Base-by-base conservation (phyloP, 2,329 filamentous ascomycete genomes). In the Ascochyta clinopodiicola region DNA sequence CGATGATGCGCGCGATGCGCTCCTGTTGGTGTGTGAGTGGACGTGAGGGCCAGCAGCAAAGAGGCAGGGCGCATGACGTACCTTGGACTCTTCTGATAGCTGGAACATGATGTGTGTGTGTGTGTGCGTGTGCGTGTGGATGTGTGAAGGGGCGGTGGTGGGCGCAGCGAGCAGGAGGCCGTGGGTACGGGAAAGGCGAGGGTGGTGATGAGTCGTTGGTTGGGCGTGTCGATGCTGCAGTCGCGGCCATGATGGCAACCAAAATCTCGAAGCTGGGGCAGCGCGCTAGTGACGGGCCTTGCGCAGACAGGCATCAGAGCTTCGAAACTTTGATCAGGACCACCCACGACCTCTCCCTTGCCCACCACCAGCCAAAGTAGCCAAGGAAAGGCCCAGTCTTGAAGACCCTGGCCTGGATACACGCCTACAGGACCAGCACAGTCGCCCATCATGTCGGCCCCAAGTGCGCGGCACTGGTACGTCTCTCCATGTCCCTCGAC, bases 1-100 rank as follows among this genome's bases (percentile, higher is more conserved):
- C 95, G 77, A 99, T 95, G 81, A 98, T 85, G 84, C 93, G 94
- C 73, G 91, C 88, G 80, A 99, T 96, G 84, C 95, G 92, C 88
- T 99, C 95, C 94, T 97, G 70, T 50, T 48, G 27, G 6, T 21
- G 21, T 32, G 62, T 78, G 38, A 77, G 71, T 43, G 45, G 9
- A 25, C 10, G 12, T 48, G 36, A 6, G 31, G 13, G 8, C 29
- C 12, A 24, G 22, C 22, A 24, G 6, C 4, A 6, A 24, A 10
- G 29, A 42, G 47, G 43, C 32, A 17, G 32, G 29, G 36, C 37
- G 17, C 25, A 35, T 44, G 51, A 48, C 62, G 47, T 75, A 96
- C 94, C 89, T 98, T 98, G 74, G 93, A 92, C 82, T 99, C 95
- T 80, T 99, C 95, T 46, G 95, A 98, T 66, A 98, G 88, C 84